Conservation (phyloP, 345 rosid genomes). For the Balakata baccata region DNA sequence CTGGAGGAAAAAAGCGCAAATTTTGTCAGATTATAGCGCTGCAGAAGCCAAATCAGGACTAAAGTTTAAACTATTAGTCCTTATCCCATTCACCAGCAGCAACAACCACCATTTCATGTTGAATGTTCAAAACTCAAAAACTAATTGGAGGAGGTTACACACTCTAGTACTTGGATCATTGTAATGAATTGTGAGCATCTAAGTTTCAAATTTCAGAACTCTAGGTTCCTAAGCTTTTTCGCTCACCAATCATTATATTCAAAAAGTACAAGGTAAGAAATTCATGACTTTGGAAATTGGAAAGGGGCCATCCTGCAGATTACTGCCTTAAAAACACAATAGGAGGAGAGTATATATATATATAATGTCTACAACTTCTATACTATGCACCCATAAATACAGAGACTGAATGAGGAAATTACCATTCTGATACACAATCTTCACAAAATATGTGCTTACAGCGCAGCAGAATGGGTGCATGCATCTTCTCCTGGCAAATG, state of each 20-base stretch:
- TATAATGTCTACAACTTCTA: not conserved
- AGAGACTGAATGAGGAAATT: constrained; percentile 12
- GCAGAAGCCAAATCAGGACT: not conserved
- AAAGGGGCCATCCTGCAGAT: not conserved
- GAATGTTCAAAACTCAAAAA: not conserved
- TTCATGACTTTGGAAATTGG: not conserved
- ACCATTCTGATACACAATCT: constrained; percentile 69
- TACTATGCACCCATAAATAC: not conserved
- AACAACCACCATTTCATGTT: not conserved
- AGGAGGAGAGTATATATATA: not conserved
- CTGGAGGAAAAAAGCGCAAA: not conserved
- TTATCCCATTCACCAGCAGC: no score
- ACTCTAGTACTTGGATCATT: no score
- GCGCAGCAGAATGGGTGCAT: constrained; percentile 45
- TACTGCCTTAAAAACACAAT: not conserved
- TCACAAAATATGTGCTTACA: constrained; percentile 70
- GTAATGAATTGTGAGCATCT: not conserved
- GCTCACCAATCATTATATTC: not conserved
- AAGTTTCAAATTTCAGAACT: not conserved
- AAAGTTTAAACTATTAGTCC: no score
- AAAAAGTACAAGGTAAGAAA: not conserved
- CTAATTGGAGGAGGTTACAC: no score
- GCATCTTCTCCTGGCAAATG: constrained; percentile 77
- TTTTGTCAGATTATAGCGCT: not conserved
- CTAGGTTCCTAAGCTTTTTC: not conserved